Base-by-base conservation (phyloP, 2,329 filamentous ascomycete species). In the Metarhizium sp. region DNA sequence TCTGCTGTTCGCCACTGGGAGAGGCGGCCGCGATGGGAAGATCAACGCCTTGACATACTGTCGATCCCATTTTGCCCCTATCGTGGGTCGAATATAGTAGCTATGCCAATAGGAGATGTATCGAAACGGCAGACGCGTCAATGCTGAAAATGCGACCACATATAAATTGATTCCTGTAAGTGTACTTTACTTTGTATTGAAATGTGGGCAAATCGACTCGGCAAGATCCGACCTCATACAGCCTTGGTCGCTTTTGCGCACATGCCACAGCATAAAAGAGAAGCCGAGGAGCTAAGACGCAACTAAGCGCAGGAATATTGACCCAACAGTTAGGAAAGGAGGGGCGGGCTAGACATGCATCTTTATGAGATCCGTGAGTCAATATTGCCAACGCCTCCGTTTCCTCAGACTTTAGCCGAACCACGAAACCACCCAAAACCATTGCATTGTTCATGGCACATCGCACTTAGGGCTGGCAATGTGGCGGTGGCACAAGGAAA, bases 361-460 rank as follows among this genome's bases (percentile, higher is more conserved):
- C 53, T 47, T 51, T 52, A 49, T 48, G 20, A 42, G 54, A 55
- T 52, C 54, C 51, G 54, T 51, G 53, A 42, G 38, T 32, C 38
- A 20, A 16, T 3, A 16, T 46, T 6, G 30, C 20, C 40, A 10
- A 5, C 36, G 13, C 13, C 29, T 25, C 50, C 42, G 40, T 38
- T 36, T 20, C 48, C 30, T 34, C 32, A 7, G 32, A 34, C 7
- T 34, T 11, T 2, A 25, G 25, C 32, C 10, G 32, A 34, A 7
- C 32, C 10, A 34, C 32, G 20, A n/a, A n/a, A 13, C 20, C 14
- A 8, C 20, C 16, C 20, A 8, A 29, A 29, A 14, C 36, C 51
- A 47, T 56, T 18, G 55, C 53, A 53, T 48, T 46, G 49, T 50
- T 54, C 47, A 34, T 18, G 36, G 46, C 40, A 48, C 14, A 30